Evolutionary conservation across 2,329 filamentous ascomycete species (phyloP), one percentile per base, ranked within the genome.

Genomic region (Aphanocladium album): DNA sequence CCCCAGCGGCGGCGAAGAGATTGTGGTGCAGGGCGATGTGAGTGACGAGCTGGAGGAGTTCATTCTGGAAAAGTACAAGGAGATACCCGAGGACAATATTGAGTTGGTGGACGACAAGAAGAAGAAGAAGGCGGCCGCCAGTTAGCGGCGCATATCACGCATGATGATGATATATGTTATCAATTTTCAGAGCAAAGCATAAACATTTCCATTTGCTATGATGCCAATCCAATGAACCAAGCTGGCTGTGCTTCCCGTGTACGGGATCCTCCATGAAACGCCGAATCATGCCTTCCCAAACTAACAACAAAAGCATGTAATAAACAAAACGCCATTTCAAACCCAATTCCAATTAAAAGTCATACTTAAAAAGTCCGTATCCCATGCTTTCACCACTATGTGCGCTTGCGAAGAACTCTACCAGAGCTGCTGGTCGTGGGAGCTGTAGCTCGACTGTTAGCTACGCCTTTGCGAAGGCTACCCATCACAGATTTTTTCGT

Each of bases 71-170:
- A 90, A 91, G 72, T 96, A 96, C 76, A 89, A 89, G 74, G 85
- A 92, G 65, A 89, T 99, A 68, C 93, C 93, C 2, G 91, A 96
- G 78, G 91, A 96, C 72, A 97, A 99, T 76, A 89, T 98, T 68
- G 93, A 98, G 77, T 78, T 93, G 70, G 85, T 98, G 47, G 93
- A 98, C 76, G 93, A 97, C 73, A 97, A 96, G 85, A 95, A 95
- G 85, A 96, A 96, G 79, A 86, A 81, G 70, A 77, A 76, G 71
- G 69, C 69, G 16, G 63, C 67, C 2, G 64, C 65, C 47, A 27
- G 45, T 30, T 57, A 47, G 11, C 9, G 17, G 25, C 33, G 8
- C 16, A 25, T 5, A n/a, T 19, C 27, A 56, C 49, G 23, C 37
- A 55, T 23, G 41, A 35, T 39, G 9, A 51, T 50, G n/a, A 57